Evolutionary conservation across 208 protist genomes (phyloP).

Genomic region (Acanthamoeba triangularis): DNA sequence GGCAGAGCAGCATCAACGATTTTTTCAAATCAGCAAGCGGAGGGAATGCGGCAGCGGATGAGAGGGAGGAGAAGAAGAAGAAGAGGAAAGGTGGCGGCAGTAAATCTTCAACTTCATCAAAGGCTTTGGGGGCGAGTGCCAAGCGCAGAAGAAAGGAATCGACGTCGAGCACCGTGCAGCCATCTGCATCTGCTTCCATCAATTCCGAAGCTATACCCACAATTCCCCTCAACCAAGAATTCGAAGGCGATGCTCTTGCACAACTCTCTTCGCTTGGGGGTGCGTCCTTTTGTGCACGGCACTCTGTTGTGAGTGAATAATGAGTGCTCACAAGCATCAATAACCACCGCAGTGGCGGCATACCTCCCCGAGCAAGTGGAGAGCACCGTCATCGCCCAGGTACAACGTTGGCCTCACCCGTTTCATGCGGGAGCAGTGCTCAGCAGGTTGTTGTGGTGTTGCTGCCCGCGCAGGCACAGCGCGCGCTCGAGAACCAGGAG

Average conservation of each 20-base stretch:
- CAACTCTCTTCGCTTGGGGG: conserved; percentile 7
- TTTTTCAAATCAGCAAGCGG: neutral
- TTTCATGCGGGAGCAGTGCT: no score
- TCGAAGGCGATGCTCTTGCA: neutral
- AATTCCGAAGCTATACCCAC: neutral
- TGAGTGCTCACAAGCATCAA: neutral
- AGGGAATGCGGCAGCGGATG: neutral
- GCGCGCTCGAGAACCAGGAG: conserved; percentile 41
- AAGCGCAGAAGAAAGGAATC: conserved; percentile 8
- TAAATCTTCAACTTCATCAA: neutral
- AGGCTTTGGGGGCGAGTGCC: neutral
- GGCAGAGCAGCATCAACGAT: neutral
- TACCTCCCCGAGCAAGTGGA: conserved; percentile 41
- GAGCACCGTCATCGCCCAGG: conserved; percentile 38
- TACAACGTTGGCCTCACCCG: neutral
- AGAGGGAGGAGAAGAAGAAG: neutral
- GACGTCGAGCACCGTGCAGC: neutral
- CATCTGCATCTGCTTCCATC: conserved; percentile 24
- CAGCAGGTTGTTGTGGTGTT: neutral
- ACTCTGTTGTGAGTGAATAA: neutral
- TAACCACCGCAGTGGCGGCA: neutral
- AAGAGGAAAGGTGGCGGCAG: neutral
- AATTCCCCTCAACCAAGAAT: neutral
- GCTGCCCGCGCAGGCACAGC: neutral
- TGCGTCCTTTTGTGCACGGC: no score